Conservation (phyloP, 2,329 filamentous ascomycete species). For the Daldinia sp. region DNA sequence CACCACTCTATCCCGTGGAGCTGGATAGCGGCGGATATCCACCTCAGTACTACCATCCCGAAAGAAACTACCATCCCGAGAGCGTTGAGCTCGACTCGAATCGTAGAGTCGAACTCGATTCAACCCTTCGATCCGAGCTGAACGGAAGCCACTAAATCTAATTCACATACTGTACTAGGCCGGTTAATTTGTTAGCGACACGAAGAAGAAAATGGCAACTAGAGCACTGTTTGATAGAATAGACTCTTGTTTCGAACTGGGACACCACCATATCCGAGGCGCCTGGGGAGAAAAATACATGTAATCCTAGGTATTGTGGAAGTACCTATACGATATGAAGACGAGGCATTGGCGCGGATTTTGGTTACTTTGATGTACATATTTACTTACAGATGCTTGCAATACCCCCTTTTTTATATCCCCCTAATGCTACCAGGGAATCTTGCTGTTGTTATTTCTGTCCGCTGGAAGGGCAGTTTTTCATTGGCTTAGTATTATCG, state of each 20-base stretch:
- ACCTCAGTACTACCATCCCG: background rate
- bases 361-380: background rate
- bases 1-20: slow-evolving; percentile 4
- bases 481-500: too few relatives aligned
- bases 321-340: background rate
- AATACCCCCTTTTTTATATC: background rate
- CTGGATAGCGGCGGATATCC: background rate
- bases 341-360: background rate
- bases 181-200: background rate
- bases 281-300: background rate
- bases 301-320: background rate
- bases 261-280: background rate
- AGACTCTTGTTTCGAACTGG: background rate
- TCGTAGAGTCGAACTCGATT: background rate
- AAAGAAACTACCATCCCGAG: background rate
- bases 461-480: background rate
- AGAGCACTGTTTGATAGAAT: background rate
- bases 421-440: background rate
- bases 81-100: background rate
- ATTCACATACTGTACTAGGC: background rate
- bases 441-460: background rate
- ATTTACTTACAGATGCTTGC: background rate
- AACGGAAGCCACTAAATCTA: background rate
- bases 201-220: background rate
- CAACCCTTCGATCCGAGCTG: too few relatives aligned